Conservation (phyloP, 495 filamentous ascomycete genomes). For the Tuber aestivum region DNA sequence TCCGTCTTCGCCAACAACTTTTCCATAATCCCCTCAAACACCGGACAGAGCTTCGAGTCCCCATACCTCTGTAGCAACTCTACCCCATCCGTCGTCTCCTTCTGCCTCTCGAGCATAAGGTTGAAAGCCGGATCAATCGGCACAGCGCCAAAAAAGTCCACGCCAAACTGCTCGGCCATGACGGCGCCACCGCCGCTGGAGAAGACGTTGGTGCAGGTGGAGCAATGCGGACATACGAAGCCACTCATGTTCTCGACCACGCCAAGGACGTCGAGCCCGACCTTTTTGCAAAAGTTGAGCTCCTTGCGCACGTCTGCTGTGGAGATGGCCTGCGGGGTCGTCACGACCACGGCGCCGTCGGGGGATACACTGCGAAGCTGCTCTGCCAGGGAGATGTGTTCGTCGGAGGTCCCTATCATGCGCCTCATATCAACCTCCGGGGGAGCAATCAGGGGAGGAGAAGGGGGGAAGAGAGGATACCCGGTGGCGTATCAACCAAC, state of each 20-base stretch:
- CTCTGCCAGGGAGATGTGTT: conserved; percentile 92
- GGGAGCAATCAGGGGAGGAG: not conserved
- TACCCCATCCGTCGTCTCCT: conserved; percentile 42
- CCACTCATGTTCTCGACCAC: conserved; percentile 98
- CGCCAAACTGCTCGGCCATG: conserved; percentile 80
- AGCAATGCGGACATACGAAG: conserved; percentile 91
- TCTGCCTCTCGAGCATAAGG: conserved; percentile 50
- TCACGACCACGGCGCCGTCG: conserved; percentile 84
- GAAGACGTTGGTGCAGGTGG: conserved; percentile 88
- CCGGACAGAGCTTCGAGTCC: conserved; percentile 31
- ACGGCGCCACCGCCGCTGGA: conserved; percentile 79
- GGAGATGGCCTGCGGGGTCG: conserved; percentile 89
- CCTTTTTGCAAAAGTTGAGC: conserved; percentile 90
- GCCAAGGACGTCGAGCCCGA: conserved; percentile 70
- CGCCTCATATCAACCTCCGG: not conserved
- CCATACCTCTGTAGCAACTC: conserved; percentile 43
- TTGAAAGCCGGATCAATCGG: conserved; percentile 79
- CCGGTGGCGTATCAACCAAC: conserved; percentile 91
- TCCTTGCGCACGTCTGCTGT: conserved; percentile 94
- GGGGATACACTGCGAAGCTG: conserved; percentile 60
- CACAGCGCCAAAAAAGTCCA: conserved; percentile 77
- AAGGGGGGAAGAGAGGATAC: conserved; percentile 38
- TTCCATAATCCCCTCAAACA: conserved; percentile 43
- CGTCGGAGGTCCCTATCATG: conserved; percentile 64
- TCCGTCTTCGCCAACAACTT: conserved; percentile 29